Base-by-base conservation (phyloP, 305 asterid genomes). In the Solanum hybrid region DNA sequence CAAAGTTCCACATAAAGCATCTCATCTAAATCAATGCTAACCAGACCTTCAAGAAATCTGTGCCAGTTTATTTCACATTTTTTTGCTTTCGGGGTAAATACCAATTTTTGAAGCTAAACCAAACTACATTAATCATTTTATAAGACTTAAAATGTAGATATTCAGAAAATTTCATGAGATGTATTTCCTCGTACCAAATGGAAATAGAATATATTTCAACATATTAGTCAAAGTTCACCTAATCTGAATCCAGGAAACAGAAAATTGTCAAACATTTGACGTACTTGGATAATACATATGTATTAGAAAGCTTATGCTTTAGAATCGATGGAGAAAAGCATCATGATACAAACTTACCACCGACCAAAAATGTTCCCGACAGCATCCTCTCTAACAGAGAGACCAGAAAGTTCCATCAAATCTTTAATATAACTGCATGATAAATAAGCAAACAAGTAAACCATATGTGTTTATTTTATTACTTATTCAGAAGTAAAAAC, bases 321-420 rank as follows among this genome's bases (percentile, higher is more conserved):
- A 10, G 8, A 35, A 14, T 32, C 10, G 24, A 89, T 26, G 26
- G 5, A 89, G 60, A 19, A 89, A 89, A 87, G 86, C n/a, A 90
- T 86, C 72, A 5, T 12, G 19, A 89, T 22, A 17, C 27, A 73
- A 27, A 89, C 98, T 95, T 90, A 96, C 99, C 99, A 96, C 89
- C 93, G 95, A 85, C 99, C 99, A 91, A 97, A 97, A 91, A 96
- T 96, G 94, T 96, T 97, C 51, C 99, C 99, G 7, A 96, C 95
- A n/a, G 96, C 96, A 93, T 97, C 99, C 94, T 96, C 99, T 91
- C 93, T 89, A 73, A 96, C 94, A 26, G 94, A 91, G 91, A 96
- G 98, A 90, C 98, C 98, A 87, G 98, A 92, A 89, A 88, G 93
- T 77, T 90, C 92, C 99, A 96, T 95, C 88, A 96, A 92, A 79